A percentile compares a stretch with the other conserved stretches of the same genome.
Evolutionary conservation across 2,329 filamentous ascomycete genomes (phyloP).

Genomic region (Calonectria pauciramosa): DNA sequence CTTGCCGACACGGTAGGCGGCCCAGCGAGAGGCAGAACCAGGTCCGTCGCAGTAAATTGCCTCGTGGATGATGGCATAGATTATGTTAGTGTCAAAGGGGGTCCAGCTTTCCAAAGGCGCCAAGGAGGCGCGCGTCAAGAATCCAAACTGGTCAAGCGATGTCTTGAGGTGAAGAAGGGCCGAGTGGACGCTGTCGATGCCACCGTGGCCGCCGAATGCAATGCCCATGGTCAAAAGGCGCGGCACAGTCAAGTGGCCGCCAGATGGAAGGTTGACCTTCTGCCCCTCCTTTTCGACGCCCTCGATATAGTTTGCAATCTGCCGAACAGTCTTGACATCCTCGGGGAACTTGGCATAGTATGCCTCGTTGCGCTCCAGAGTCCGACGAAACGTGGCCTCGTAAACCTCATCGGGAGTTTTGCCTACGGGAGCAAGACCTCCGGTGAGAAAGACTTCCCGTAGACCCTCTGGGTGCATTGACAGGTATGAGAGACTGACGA

Average conservation of each 20-base stretch:
- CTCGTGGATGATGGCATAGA: conserved; percentile 92
- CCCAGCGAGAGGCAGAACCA: conserved; percentile 77
- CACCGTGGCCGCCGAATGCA: conserved; percentile 83
- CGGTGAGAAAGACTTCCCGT: conserved; percentile 86
- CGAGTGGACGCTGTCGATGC: conserved; percentile 81
- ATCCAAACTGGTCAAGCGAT: conserved; percentile 83
- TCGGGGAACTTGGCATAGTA: conserved; percentile 92
- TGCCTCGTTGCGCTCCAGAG: conserved; percentile 78
- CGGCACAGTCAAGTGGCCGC: conserved; percentile 78
- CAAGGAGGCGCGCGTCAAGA: conserved; percentile 80
- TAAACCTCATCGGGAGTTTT: conserved; percentile 83
- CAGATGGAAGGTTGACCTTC: conserved; percentile 75
- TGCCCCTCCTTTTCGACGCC: conserved; percentile 60
- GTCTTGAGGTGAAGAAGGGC: conserved; percentile 77
- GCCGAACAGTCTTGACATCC: conserved; percentile 77
- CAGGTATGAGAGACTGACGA: conserved; percentile 86
- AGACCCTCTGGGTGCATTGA: conserved; percentile 84
- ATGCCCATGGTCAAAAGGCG: conserved; percentile 85
- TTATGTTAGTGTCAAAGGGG: conserved; percentile 80
- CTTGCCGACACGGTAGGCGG: conserved; percentile 75
- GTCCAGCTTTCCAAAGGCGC: conserved; percentile 75
- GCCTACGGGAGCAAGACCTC: conserved; percentile 84
- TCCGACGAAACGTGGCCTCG: conserved; percentile 76
- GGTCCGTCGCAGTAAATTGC: conserved; percentile 84
- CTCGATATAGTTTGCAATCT: conserved; percentile 75